phyloP scores from a whole-genome alignment of 495 filamentous ascomycete genomes.

The Aspergillus leporis region DNA sequence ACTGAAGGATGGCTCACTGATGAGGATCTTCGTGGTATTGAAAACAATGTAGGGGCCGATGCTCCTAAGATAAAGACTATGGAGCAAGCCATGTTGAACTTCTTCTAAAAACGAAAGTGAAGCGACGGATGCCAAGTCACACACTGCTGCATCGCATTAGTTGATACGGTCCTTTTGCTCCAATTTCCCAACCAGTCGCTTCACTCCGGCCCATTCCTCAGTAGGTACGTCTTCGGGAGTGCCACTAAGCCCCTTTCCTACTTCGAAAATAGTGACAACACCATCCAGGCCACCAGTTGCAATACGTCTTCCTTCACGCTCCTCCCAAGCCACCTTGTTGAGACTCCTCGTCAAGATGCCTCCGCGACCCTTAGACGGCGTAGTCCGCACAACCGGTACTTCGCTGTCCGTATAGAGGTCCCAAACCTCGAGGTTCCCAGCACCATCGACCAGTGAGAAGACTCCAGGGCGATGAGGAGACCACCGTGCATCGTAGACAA shows the following conservation, averaged over 20 bases:
- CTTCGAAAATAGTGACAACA: constrained; percentile 88
- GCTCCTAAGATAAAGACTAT: neutral
- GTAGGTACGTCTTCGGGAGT: constrained; percentile 68
- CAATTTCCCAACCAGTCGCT: constrained; percentile 74
- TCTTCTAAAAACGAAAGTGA: neutral
- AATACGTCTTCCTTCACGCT: constrained; percentile 77
- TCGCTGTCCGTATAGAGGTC: constrained; percentile 91
- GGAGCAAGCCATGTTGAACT: neutral
- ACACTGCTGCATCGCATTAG: constrained; percentile 21
- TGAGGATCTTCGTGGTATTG: neutral
- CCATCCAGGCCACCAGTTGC: constrained; percentile 91
- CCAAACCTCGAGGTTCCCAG: constrained; percentile 92
- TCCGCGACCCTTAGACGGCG: constrained; percentile 60
- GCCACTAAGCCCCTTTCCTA: constrained; percentile 80
- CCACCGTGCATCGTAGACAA: constrained; percentile 95
- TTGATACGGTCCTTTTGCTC: constrained; percentile 50
- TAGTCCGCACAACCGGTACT: constrained; percentile 77
- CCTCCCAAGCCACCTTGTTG: constrained; percentile 93
- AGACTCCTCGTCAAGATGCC: constrained; percentile 69
- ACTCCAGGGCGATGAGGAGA: constrained; percentile 88
- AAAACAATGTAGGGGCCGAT: neutral
- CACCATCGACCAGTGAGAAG: constrained; percentile 91
- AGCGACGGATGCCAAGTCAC: neutral
- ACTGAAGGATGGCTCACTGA: too few relatives aligned
- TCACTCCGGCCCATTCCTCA: constrained; percentile 91